A percentile compares a stretch with the other conserved stretches of the same genome.
Conservation (phyloP, 1,284 basidiomycete species). For the Paramarasmius palmivorus region DNA sequence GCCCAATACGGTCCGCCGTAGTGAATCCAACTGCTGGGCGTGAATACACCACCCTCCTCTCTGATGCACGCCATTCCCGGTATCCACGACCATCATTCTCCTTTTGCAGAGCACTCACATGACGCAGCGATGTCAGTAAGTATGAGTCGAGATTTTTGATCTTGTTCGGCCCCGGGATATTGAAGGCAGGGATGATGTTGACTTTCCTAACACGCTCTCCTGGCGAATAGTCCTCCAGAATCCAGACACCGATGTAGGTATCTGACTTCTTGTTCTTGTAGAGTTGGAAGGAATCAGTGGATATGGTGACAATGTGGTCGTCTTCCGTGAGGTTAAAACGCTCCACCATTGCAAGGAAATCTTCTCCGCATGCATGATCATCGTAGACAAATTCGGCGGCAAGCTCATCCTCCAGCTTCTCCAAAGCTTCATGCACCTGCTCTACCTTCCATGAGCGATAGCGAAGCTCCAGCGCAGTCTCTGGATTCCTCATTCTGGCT, state of each 20-base stretch:
- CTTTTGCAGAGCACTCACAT: conserved; percentile 29
- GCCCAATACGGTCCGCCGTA: conserved; percentile 21
- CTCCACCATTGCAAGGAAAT: conserved; percentile 21
- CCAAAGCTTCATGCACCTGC: conserved; percentile 7
- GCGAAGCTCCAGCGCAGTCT: conserved; percentile 24
- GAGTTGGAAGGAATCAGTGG: conserved; percentile 34
- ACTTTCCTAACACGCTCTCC: conserved; percentile 21
- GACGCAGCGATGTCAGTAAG: conserved; percentile 32
- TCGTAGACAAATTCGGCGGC: conserved; percentile 15
- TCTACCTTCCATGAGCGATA: conserved; percentile 19
- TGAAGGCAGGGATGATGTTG: conserved; percentile 25
- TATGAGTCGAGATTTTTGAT: conserved; percentile 38
- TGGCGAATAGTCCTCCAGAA: conserved; percentile 21
- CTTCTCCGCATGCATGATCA: conserved; percentile 20
- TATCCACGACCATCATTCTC: conserved; percentile 24
- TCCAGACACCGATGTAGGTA: conserved; percentile 31
- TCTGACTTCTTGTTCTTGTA: conserved; percentile 32
- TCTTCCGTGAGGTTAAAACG: conserved; percentile 20
- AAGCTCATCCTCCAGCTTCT: conserved; percentile 17
- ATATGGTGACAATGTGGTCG: conserved; percentile 28
- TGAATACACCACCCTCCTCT: conserved; percentile 9
- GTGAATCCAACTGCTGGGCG: conserved; percentile 24
- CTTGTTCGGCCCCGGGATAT: conserved; percentile 34
- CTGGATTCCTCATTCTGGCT: conserved; percentile 23
- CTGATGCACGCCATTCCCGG: conserved; percentile 28